These are phyloP conservation scores for Hemileccinum rubropunctum DNA, from an alignment of 768 basidiomycete genomes.

Conservation along the genomic window DNA sequence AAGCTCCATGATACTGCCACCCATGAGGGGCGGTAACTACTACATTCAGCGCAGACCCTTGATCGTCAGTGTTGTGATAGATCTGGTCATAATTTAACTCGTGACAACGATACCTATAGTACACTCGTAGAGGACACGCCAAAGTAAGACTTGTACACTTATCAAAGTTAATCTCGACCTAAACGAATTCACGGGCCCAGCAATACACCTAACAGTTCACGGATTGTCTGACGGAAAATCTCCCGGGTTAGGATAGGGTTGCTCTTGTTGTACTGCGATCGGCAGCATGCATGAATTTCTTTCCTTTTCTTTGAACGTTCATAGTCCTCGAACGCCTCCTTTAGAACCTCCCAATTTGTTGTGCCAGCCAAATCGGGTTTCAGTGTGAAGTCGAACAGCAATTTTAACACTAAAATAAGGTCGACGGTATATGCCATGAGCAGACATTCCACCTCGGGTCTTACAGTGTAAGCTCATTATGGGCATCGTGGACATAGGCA, in stretches of 20 bases:
- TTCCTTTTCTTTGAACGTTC: background rate
- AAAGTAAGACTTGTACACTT: too few species aligned
- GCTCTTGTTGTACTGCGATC: background rate
- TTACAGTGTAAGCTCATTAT: background rate
- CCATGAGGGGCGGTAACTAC: too few species aligned
- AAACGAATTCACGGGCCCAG: background rate
- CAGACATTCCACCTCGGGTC: slow-evolving; percentile 1
- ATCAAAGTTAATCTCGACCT: too few species aligned
- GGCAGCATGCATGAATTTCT: background rate
- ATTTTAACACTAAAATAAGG: slow-evolving; percentile 1
- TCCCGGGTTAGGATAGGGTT: background rate
- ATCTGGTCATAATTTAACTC: too few species aligned
- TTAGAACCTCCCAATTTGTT: slow-evolving; percentile 4
- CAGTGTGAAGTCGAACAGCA: slow-evolving; percentile 3
- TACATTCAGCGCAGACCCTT: too few species aligned
- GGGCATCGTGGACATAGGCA: background rate
- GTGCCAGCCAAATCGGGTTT: slow-evolving; percentile 6
- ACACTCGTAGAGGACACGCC: too few species aligned
- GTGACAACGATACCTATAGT: too few species aligned
- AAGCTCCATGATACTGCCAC: too few species aligned
- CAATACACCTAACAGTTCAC: background rate
- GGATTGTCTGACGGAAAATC: background rate
- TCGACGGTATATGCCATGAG: slow-evolving; percentile 5
- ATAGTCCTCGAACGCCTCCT: slow-evolving; percentile 5
- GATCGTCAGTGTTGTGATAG: too few species aligned